These are phyloP conservation scores for Cryphonectria japonica DNA, from an alignment of 2,329 filamentous ascomycete genomes.

Conservation along the genomic window DNA sequence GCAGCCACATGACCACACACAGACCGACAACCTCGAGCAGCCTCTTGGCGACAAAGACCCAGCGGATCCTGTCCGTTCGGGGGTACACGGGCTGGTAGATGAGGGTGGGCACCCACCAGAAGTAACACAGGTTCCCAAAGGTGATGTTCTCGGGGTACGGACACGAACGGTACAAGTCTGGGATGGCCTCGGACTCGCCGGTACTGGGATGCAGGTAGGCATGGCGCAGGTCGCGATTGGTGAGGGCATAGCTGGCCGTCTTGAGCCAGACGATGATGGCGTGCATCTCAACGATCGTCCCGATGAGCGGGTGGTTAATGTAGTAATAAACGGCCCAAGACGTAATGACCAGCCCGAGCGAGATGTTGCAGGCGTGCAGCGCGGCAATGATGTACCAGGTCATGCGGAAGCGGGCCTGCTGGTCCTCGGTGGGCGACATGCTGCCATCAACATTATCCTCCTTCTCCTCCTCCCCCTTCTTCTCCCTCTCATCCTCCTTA, in stretches of 20 bases:
- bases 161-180: slow-evolving; percentile 79
- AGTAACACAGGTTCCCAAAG: slow-evolving; percentile 84
- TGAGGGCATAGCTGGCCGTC: slow-evolving; percentile 93
- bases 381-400: slow-evolving; percentile 83
- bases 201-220: slow-evolving; percentile 79
- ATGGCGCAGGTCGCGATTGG: slow-evolving; percentile 92
- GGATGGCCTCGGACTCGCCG: slow-evolving; percentile 70
- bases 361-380: slow-evolving; percentile 82
- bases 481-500: slow-evolving; percentile 31
- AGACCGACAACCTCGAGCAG: slow-evolving; percentile 76
- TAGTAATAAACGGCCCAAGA: slow-evolving; percentile 87
- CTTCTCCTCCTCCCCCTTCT: slow-evolving; percentile 33
- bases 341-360: slow-evolving; percentile 77
- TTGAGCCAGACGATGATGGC: slow-evolving; percentile 97
- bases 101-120: slow-evolving; percentile 96
- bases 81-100: slow-evolving; percentile 98
- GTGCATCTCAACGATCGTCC: slow-evolving; percentile 87
- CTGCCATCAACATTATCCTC: slow-evolving; percentile 47
- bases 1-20: slow-evolving; percentile 91
- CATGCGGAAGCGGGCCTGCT: slow-evolving; percentile 67
- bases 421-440: slow-evolving; percentile 60
- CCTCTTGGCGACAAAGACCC: slow-evolving; percentile 85
- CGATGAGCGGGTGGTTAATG: slow-evolving; percentile 91
- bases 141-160: slow-evolving; percentile 93
- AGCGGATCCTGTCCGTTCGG: slow-evolving; percentile 78